Evolutionary conservation across 2,329 filamentous ascomycete genomes (phyloP), one percentile per base, ranked within the genome.

Genomic region (Exophiala mesophila): DNA sequence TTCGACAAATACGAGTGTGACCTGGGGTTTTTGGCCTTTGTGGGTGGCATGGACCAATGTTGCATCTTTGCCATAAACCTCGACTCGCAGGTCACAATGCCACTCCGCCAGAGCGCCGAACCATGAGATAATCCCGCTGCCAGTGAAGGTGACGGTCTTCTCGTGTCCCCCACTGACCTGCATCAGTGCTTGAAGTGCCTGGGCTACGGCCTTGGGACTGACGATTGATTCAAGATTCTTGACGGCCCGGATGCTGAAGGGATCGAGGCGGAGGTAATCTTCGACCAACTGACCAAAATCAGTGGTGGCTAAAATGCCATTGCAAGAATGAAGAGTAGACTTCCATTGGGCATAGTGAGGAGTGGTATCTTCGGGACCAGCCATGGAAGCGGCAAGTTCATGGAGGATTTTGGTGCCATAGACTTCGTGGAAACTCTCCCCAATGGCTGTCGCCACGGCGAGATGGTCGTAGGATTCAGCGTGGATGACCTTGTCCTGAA

Each of bases 271-370:
- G 13, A 55, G 41, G 32, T 50, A 55, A 15, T 53, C 47, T 35
- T 55, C 52, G 18, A 53, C 50, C 13, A 53, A 30, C 15, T 51
- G 31, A 3, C 50, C 50, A 21, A 55, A 55, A 18, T 55, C 49
- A 20, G 48, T 41, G 9, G 41, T 38, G 8, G 52, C 50, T 20
- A 55, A 50, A 4, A 43, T 42, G 17, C 52, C 52, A 26, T 51
- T 51, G 38, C 38, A 45, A 8, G 45, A 45, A 18, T 48, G 47
- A 12, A 51, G 28, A 1, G 42, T 39, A 16, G 49, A 41, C 23
- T 39, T 45, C 45, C 47, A 53, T 32, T 55, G 52, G 18, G 18
- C 32, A 23, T 51, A 51, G 32, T 55, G 52, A 24, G 52, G 52
- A 8, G 45, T 49, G 26, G 46, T 36, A 23, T 53, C 50, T 10